These are phyloP conservation scores for Rhizophagus sp. DNA, from an alignment of 192 early-diverging fungal species.

Conservation along the genomic window DNA sequence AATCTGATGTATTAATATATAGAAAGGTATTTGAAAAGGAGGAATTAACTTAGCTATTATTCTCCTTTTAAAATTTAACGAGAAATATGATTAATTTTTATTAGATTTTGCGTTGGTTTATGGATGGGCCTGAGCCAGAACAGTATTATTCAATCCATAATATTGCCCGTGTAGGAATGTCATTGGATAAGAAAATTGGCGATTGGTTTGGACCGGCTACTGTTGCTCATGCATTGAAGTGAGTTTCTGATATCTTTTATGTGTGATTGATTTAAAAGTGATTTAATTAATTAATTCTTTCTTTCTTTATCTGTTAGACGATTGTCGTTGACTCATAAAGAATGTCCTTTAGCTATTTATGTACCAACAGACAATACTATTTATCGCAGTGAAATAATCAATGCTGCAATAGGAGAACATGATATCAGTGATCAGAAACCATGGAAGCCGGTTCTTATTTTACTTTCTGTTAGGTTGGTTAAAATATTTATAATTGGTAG, in stretches of 20 bases:
- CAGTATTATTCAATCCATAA: constrained; percentile 47
- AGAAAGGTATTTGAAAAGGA: constrained; percentile 8
- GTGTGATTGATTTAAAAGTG: neutral
- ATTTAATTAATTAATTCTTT: neutral
- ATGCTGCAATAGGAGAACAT: constrained; percentile 15
- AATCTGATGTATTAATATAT: constrained; percentile 27
- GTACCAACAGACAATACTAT: constrained; percentile 37
- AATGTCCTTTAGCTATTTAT: constrained; percentile 38
- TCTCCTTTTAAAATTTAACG: no score
- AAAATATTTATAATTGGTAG: constrained; percentile 2
- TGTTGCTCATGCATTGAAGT: constrained; percentile 43
- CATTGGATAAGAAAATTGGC: constrained; percentile 44
- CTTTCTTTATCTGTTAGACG: constrained; percentile 23
- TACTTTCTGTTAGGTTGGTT: constrained; percentile 38
- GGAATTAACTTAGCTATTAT: no score
- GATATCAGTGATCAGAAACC: neutral
- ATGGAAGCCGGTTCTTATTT: constrained; percentile 44
- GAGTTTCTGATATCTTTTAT: constrained; percentile 1
- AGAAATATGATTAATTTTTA: neutral
- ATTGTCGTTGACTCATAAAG: constrained; percentile 34
- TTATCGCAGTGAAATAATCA: constrained; percentile 20
- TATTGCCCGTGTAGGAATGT: constrained; percentile 37
- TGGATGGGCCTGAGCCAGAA: constrained; percentile 44
- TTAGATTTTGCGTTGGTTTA: constrained; percentile 42
- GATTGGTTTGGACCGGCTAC: constrained; percentile 50